These are phyloP conservation scores for Phoma sp. DNA, from an alignment of 2,329 filamentous ascomycete genomes.

Conservation along the genomic window DNA sequence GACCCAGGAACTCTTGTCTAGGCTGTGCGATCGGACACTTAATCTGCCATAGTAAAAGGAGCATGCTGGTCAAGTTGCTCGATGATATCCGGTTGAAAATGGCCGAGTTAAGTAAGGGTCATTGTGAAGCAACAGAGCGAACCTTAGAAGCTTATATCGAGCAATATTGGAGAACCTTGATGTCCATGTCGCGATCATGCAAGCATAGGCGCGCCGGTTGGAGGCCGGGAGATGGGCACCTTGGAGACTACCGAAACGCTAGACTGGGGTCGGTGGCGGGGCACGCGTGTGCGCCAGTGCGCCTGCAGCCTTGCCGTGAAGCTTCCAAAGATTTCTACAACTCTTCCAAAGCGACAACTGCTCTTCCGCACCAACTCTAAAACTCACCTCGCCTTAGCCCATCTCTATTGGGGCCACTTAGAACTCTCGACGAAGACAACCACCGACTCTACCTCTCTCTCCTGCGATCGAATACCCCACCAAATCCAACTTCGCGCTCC, in stretches of 20 bases:
- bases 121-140: neutral
- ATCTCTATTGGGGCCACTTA: no score
- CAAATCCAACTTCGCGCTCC: neutral
- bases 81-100: no score
- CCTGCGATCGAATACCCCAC: neutral
- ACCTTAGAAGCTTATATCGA: neutral
- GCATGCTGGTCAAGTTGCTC: no score
- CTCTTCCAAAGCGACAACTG: neutral
- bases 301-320: constrained; percentile 12
- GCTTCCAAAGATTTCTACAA: constrained; percentile 16
- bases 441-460: neutral
- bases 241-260: no score
- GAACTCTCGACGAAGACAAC: neutral
- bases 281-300: constrained; percentile 13
- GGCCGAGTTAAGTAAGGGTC: no score
- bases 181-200: neutral
- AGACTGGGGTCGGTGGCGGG: constrained; percentile 9
- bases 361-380: neutral
- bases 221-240: no score
- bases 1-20: no score
- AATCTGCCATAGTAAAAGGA: no score
- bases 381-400: no score
- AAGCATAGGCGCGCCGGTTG: neutral
- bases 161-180: constrained; percentile 1
- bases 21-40: no score